Conservation (phyloP, 371 early-diverging fungal genomes). For the Parasitella parasitica region DNA sequence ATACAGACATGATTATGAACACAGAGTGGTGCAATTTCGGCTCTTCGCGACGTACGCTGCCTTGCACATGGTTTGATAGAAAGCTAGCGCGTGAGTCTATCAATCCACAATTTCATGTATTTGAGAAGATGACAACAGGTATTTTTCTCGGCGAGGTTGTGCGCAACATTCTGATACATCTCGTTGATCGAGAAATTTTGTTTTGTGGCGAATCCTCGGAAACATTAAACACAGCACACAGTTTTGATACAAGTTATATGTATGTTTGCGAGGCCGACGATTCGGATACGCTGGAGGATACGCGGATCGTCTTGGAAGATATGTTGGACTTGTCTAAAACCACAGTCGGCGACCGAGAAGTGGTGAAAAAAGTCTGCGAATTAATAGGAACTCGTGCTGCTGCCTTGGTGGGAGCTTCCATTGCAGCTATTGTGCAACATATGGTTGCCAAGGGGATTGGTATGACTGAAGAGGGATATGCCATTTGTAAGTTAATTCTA, state of each 20-base stretch:
- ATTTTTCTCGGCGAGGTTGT: slow-evolving; percentile 90
- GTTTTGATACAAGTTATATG: slow-evolving; percentile 81
- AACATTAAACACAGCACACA: slow-evolving; percentile 61
- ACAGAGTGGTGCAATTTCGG: slow-evolving; percentile 89
- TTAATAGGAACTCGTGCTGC: slow-evolving; percentile 71
- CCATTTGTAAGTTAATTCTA: slow-evolving; percentile 63
- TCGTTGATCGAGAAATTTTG: slow-evolving; percentile 74
- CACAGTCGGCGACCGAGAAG: slow-evolving; percentile 62
- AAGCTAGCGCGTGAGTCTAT: slow-evolving; percentile 75
- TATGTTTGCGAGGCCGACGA: slow-evolving; percentile 51
- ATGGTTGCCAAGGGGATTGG: slow-evolving; percentile 41
- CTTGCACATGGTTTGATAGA: slow-evolving; percentile 83
- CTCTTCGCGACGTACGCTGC: slow-evolving; percentile 69
- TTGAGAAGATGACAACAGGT: slow-evolving; percentile 97
- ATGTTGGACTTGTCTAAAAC: slow-evolving; percentile 50
- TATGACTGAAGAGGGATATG: slow-evolving; percentile 55
- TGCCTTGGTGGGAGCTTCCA: slow-evolving; percentile 62
- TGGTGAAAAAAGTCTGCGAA: slow-evolving; percentile 68
- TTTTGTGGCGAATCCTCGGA: slow-evolving; percentile 70
- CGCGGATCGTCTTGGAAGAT: slow-evolving; percentile 63
- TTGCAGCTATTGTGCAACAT: slow-evolving; percentile 65
- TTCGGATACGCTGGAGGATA: slow-evolving; percentile 55
- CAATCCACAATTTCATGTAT: slow-evolving; percentile 79
- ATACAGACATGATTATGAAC: slow-evolving; percentile 84
- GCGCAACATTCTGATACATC: slow-evolving; percentile 74